These are phyloP conservation scores for Massariosphaeria phaeospora DNA, from an alignment of 495 filamentous ascomycete genomes.

Conservation along the genomic window DNA sequence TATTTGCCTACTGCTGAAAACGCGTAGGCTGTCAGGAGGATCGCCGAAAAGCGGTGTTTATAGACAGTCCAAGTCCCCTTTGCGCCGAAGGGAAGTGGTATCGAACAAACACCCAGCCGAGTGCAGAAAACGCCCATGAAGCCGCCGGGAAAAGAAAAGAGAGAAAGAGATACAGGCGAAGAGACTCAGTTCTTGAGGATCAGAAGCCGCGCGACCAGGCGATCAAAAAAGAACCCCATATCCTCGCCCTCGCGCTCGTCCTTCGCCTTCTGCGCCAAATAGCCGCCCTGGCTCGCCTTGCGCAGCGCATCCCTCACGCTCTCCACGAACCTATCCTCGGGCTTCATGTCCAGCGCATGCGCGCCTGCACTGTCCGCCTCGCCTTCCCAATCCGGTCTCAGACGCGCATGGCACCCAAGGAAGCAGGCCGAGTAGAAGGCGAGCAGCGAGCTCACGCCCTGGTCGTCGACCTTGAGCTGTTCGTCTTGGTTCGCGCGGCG, in stretches of 20 bases:
- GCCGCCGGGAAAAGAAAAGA: background rate
- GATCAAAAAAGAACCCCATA: slow-evolving; percentile 32
- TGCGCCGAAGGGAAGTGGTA: no score
- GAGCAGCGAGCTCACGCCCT: slow-evolving; percentile 22
- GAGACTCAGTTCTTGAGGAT: slow-evolving; percentile 2
- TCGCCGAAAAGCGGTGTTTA: no score
- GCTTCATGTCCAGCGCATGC: background rate
- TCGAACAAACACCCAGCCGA: no score
- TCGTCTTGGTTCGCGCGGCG: background rate
- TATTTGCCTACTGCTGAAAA: no score
- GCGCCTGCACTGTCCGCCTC: slow-evolving; percentile 9
- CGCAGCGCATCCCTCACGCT: slow-evolving; percentile 21
- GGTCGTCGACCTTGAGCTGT: slow-evolving; percentile 14
- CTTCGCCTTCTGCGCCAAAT: slow-evolving; percentile 18
- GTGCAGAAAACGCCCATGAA: no score
- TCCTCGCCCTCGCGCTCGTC: slow-evolving; percentile 16
- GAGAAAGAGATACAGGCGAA: background rate
- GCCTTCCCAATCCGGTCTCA: slow-evolving; percentile 22
- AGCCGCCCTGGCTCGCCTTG: slow-evolving; percentile 10
- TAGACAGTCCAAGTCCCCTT: no score
- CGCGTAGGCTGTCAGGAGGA: no score
- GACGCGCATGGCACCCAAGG: slow-evolving; percentile 27
- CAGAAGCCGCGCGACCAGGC: slow-evolving; percentile 30
- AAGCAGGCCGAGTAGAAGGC: slow-evolving; percentile 29
- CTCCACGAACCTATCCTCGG: slow-evolving; percentile 26